These are phyloP conservation scores for Corymbia citriodora DNA, from an alignment of 441 rosid genomes.

Conservation along the genomic window DNA sequence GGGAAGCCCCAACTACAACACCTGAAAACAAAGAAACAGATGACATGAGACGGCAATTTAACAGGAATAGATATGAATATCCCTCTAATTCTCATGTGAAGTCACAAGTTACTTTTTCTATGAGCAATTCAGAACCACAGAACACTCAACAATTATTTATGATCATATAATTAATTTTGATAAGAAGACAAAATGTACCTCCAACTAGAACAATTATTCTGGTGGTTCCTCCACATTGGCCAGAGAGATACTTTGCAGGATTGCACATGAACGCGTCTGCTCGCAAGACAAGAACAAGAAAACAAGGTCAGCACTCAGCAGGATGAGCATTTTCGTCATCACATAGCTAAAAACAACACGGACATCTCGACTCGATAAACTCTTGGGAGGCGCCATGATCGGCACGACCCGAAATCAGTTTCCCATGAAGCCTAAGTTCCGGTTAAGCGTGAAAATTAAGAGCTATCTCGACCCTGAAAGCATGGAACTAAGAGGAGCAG, in stretches of 20 bases:
- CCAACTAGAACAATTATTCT: conserved; percentile 36
- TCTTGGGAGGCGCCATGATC: background rate
- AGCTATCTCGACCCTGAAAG: background rate
- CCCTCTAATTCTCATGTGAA: background rate
- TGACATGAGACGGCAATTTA: background rate
- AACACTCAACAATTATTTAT: background rate
- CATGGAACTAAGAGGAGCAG: background rate
- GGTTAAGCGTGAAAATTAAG: background rate
- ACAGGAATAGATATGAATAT: background rate
- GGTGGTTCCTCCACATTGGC: conserved; percentile 49
- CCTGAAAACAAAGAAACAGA: conserved; percentile 23
- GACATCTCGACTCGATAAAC: background rate
- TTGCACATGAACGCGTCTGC: conserved; percentile 38
- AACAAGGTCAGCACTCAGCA: background rate
- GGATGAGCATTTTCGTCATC: background rate
- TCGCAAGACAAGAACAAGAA: background rate
- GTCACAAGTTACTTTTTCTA: background rate
- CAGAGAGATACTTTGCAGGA: conserved; percentile 27
- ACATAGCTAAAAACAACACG: background rate
- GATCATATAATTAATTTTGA: background rate
- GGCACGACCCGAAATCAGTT: background rate
- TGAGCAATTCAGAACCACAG: background rate
- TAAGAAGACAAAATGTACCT: conserved; percentile 30
- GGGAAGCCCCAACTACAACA: conserved; percentile 30
- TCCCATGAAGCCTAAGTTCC: background rate